phyloP scores from a whole-genome alignment of 805 yeast genomes.

The Metschnikowia shivogae region DNA sequence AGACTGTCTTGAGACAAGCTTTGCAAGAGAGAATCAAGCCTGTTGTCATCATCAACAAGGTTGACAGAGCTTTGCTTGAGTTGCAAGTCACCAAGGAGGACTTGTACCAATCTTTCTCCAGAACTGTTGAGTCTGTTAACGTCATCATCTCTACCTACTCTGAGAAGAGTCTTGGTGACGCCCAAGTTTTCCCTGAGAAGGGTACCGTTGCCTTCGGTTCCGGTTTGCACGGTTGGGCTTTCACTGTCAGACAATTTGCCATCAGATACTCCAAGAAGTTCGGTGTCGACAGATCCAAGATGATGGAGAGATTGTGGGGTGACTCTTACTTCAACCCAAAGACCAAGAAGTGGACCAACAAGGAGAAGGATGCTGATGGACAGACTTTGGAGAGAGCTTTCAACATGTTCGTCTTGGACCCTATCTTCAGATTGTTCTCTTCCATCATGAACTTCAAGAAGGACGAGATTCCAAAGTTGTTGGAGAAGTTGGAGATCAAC shows the following conservation, averaged over 20 bases:
- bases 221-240: conserved; percentile 99
- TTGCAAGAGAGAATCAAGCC: conserved; percentile 99
- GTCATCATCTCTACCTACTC: conserved; percentile 94
- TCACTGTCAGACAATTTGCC: conserved; percentile 98
- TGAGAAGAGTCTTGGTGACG: conserved; percentile 89
- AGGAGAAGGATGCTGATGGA: conserved; percentile 93
- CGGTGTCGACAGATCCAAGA: conserved; percentile 96
- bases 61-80: conserved; percentile 98
- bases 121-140: conserved; percentile 99
- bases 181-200: conserved; percentile 96
- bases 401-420: conserved; percentile 98
- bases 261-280: conserved; percentile 97
- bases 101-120: conserved; percentile 94
- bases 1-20: conserved; percentile 98
- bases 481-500: conserved; percentile 89
- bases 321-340: conserved; percentile 99
- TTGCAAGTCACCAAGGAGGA: conserved; percentile 99
- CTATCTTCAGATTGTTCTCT: conserved; percentile 95
- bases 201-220: conserved; percentile 99
- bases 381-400: conserved; percentile 96
- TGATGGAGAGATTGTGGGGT: conserved; percentile 99
- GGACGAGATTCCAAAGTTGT: conserved; percentile 88
- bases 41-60: conserved; percentile 97
- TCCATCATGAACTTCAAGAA: conserved; percentile 99
- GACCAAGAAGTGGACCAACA: conserved; percentile 99